A percentile compares a stretch with the other conserved stretches of the same genome.
These are phyloP conservation scores for Scenedesmus sp. DNA, from an alignment of 163 green algal species.

Conservation along the genomic window DNA sequence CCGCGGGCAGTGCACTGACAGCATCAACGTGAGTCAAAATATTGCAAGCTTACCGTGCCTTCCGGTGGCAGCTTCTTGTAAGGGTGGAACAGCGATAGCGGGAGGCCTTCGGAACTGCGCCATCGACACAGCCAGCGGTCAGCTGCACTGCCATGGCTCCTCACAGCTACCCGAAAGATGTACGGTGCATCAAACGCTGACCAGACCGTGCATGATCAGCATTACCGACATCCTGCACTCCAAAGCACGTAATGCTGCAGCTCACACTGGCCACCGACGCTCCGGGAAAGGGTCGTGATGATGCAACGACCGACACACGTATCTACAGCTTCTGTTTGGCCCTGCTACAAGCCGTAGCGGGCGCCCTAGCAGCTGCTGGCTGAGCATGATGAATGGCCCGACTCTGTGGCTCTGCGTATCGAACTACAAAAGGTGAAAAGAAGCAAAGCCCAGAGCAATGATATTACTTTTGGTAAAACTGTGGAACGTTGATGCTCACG, in stretches of 20 bases:
- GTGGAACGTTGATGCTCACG: too few species aligned
- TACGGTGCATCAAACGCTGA: background rate
- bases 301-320: background rate
- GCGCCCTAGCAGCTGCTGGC: background rate
- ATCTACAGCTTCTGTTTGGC: background rate
- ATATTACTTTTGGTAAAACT: too few species aligned
- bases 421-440: too few species aligned
- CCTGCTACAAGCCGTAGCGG: background rate
- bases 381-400: background rate
- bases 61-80: slow-evolving; percentile 50
- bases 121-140: background rate
- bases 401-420: background rate
- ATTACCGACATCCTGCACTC: background rate
- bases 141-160: background rate
- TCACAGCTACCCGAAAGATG: background rate
- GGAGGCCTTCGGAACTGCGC: slow-evolving; percentile 44
- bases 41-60: slow-evolving; percentile 33
- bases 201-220: background rate
- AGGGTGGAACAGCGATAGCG: slow-evolving; percentile 52
- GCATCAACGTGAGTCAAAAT: background rate
- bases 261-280: background rate
- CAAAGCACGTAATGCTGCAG: background rate
- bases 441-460: background rate
- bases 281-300: background rate
- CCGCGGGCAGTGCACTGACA: background rate